Base-by-base conservation (phyloP, 768 basidiomycete genomes). In the Lentinula aciculospora region DNA sequence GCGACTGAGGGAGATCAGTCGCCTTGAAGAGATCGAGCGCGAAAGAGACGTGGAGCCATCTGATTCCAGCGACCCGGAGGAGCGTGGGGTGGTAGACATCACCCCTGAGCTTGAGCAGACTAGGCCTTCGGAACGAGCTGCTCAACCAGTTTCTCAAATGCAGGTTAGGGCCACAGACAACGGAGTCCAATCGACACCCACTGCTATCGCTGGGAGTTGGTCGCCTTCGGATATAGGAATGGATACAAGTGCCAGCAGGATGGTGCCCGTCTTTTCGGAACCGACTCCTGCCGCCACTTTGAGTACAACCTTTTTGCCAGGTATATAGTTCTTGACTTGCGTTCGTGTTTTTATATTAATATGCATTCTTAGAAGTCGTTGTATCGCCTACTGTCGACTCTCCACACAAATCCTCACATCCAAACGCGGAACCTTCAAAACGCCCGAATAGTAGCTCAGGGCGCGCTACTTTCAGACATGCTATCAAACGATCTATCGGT, bases 401-500 rank as follows among this genome's bases (percentile, higher is more conserved):
- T 28, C 25, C 56, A 23, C 19, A 4, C 17, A 7, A 28, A 31
- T 15, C 45, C 19, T 48, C 56, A 7, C 46, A 31, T 27, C 8
- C 19, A 7, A 31, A 27, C 5, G 29, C 32, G 53, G 78, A 77
- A 59, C 75, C 76, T 7, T n/a, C 28, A 17, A 36, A 23, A 39
- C 36, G 32, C 7, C 51, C 34, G 7, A 53, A 23, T 23, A 32
- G 19, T 15, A 37, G 27, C 23, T 39, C 51, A 53, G 76, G 74
- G 10, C 66, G 82, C 31, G 71, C 64, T 50, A 74, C 78, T 29
- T 73, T 91, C 61, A 88, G 80, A 69, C 89, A 90, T 62, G 84
- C 82, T 58, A 76, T 92, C 62, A 88, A 81, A 68, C 76, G 80
- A 59, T 92, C 90, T 0, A 84, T 92, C 60, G 88, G 90, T 89